Evolutionary conservation across 208 protist genomes (phyloP).

Genomic region (Leishmania major): DNA sequence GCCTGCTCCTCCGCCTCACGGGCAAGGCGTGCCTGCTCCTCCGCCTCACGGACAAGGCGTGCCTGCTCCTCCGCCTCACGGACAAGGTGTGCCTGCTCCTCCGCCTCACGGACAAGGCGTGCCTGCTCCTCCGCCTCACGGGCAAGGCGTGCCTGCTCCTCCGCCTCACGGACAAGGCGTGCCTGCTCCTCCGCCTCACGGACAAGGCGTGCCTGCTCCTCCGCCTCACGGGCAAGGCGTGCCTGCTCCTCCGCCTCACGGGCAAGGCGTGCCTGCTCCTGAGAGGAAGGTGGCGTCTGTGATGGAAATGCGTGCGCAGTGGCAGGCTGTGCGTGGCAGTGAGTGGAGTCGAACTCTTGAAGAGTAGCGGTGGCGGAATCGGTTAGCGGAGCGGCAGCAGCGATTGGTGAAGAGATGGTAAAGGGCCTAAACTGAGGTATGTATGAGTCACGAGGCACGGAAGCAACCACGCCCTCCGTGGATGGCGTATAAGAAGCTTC

Average conservation of each 20-base stretch:
- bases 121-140: not conserved
- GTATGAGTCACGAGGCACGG: not conserved
- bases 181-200: not conserved
- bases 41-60: not conserved
- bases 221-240: not conserved
- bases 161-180: not conserved
- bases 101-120: not conserved
- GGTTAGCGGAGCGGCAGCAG: not conserved
- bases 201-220: not conserved
- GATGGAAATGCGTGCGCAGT: not conserved
- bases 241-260: not conserved
- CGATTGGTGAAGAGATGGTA: not conserved
- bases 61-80: not conserved
- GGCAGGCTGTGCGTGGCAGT: not conserved
- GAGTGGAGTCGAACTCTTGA: not conserved
- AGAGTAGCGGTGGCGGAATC: not conserved
- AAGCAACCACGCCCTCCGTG: not conserved
- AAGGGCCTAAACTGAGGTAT: constrained; percentile 1
- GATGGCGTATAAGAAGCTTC: not conserved
- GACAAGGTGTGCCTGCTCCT: not conserved
- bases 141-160: not conserved
- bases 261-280: not conserved
- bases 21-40: not conserved
- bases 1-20: not conserved
- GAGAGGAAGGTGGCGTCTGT: too few species aligned